Evolutionary conservation across 257 asterid genomes (phyloP).

Genomic region (Voacanga thouarsii): DNA sequence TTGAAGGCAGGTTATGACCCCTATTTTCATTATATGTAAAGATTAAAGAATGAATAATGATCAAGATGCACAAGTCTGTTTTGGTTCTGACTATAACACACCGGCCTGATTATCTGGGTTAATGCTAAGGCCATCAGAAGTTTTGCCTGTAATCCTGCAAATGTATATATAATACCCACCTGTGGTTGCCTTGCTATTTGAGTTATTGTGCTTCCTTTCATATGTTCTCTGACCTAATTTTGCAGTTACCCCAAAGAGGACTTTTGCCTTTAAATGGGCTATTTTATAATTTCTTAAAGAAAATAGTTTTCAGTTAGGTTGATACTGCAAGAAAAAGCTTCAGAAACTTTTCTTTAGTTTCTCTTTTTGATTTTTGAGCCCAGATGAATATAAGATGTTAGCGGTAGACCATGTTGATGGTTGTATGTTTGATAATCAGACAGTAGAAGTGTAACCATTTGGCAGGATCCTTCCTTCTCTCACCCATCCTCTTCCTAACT

Average conservation of each 20-base stretch:
- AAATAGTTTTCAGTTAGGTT: neutral
- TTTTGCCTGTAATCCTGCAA: constrained; percentile 2
- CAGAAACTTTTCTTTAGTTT: neutral
- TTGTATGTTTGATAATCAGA: neutral
- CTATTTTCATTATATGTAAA: neutral
- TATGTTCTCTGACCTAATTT: neutral
- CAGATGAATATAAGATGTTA: neutral
- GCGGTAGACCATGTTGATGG: neutral
- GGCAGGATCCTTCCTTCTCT: neutral
- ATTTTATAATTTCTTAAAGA: neutral
- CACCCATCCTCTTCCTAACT: too few species aligned
- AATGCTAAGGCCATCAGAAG: neutral
- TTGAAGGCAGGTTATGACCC: neutral
- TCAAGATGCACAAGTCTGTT: neutral
- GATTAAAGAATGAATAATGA: neutral
- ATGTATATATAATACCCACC: neutral
- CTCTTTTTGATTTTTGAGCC: neutral
- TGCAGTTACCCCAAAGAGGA: neutral
- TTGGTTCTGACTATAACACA: neutral
- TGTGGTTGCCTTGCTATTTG: neutral
- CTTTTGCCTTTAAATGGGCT: neutral
- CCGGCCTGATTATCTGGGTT: too few species aligned
- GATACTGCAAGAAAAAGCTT: neutral
- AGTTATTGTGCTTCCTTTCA: neutral
- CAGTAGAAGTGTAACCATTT: too few species aligned